Conservation (phyloP, 148 eudicot genomes). For the Cornus kousa region DNA sequence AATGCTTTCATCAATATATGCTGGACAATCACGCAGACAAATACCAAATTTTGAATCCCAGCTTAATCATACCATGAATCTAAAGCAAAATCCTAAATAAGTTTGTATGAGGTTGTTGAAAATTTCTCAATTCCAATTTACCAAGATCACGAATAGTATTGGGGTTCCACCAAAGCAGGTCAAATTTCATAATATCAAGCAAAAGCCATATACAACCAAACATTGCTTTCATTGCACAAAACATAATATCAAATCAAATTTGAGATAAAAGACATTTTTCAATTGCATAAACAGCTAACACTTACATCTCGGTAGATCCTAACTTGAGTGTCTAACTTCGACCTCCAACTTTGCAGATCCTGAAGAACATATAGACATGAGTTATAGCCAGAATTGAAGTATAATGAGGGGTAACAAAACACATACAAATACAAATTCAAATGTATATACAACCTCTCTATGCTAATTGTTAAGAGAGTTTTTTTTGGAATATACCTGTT, state of each 20-base stretch:
- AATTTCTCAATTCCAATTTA: no score
- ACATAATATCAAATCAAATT: neutral
- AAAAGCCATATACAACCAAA: neutral
- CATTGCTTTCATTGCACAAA: neutral
- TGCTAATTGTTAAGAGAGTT: neutral
- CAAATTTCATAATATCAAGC: neutral
- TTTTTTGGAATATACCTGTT: conserved; percentile 41
- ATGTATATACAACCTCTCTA: neutral
- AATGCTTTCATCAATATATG: no score
- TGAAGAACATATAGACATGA: conserved; percentile 16
- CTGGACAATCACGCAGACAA: no score
- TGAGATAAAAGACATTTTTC: neutral
- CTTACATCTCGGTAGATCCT: conserved; percentile 70
- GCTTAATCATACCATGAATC: no score
- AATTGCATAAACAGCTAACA: conserved; percentile 4
- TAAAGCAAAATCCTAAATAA: no score
- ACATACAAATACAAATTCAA: neutral
- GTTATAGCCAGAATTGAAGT: neutral
- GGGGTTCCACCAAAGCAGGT: neutral
- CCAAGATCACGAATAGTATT: no score
- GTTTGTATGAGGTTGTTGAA: no score
- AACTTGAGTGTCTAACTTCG: conserved; percentile 82
- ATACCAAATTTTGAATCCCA: no score
- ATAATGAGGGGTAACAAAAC: neutral
- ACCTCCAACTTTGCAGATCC: conserved; percentile 93